phyloP scores from a whole-genome alignment of 495 filamentous ascomycete genomes.

The Annulohypoxylon moriforme region DNA sequence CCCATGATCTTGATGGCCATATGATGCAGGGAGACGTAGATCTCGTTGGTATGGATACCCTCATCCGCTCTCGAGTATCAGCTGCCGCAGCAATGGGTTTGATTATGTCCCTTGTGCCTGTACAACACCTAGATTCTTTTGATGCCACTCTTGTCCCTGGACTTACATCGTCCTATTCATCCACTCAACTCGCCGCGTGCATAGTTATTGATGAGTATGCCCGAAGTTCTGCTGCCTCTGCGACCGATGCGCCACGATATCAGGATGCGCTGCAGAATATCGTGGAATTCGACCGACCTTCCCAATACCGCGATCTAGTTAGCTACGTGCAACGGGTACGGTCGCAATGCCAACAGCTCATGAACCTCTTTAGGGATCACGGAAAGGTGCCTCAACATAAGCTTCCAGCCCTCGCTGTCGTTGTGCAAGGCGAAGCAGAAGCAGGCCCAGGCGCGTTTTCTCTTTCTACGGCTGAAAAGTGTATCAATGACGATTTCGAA shows the following conservation, averaged over 20 bases:
- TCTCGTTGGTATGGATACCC: constrained; percentile 85
- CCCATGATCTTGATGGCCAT: constrained; percentile 95
- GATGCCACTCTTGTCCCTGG: constrained; percentile 68
- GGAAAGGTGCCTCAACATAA: constrained; percentile 78
- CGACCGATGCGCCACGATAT: constrained; percentile 59
- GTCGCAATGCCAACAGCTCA: constrained; percentile 86
- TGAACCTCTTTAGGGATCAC: constrained; percentile 89
- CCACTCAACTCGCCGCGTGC: constrained; percentile 83
- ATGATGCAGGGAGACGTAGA: constrained; percentile 98
- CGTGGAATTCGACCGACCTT: constrained; percentile 81
- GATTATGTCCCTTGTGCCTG: constrained; percentile 72
- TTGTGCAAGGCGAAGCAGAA: constrained; percentile 91
- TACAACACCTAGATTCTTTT: constrained; percentile 61
- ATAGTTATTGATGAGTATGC: constrained; percentile 93
- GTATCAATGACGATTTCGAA: constrained; percentile 84
- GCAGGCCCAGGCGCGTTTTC: constrained; percentile 93
- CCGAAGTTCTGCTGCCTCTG: constrained; percentile 60
- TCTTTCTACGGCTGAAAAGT: constrained; percentile 84
- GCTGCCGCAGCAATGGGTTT: constrained; percentile 85
- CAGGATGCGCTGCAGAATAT: constrained; percentile 72
- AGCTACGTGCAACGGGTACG: constrained; percentile 88
- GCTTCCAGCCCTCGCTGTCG: constrained; percentile 82
- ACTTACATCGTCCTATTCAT: constrained; percentile 77
- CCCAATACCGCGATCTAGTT: constrained; percentile 86
- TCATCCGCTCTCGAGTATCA: constrained; percentile 88